Evolutionary conservation across 2,329 filamentous ascomycete genomes (phyloP), one percentile per base, ranked within the genome.

Genomic region (Alternaria metachromatica): DNA sequence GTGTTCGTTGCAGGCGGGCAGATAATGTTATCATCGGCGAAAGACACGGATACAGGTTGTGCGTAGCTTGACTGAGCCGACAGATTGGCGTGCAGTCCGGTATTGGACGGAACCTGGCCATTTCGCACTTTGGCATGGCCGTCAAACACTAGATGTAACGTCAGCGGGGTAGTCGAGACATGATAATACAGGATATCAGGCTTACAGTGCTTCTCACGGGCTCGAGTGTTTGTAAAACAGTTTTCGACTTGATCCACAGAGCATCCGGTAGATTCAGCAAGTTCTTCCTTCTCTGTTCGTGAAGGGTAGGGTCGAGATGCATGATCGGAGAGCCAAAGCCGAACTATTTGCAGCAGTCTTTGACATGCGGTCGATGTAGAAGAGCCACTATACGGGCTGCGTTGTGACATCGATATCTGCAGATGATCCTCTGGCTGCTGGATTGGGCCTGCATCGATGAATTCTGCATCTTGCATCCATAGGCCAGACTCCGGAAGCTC

Each of bases 151-250:
- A 23, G 11, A 5, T 45, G 9, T 5, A n/a, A 23, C 2, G 6
- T 53, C 8, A 50, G 26, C 3, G 20, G 21, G 13, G n/a, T 11
- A 4, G 3, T 10, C 2, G 4, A 5, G 4, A 7, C 20, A 12
- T 11, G 6, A 7, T 48, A 15, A 13, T 15, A 4, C 25, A 15
- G 15, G 2, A 20, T 3, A 53, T 28, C 26, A 30, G 3, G 15
- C 62, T 43, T 43, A 67, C 64, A 11, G 13, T 33, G 46, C 12
- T 56, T 60, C 2, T 23, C 62, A 0, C 66, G 62, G 20, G 62
- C 55, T 13, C 66, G 57, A 7, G 58, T 25, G 20, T 70, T 70
- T 5, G 25, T 64, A 5, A 70, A 46, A 23, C 58, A 62, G 8
- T 25, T 28, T 1, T 55, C 23, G 2, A 63, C n/a, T 58, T 70